Conservation (phyloP, 257 asterid species). For the Fraxinus anomala region DNA sequence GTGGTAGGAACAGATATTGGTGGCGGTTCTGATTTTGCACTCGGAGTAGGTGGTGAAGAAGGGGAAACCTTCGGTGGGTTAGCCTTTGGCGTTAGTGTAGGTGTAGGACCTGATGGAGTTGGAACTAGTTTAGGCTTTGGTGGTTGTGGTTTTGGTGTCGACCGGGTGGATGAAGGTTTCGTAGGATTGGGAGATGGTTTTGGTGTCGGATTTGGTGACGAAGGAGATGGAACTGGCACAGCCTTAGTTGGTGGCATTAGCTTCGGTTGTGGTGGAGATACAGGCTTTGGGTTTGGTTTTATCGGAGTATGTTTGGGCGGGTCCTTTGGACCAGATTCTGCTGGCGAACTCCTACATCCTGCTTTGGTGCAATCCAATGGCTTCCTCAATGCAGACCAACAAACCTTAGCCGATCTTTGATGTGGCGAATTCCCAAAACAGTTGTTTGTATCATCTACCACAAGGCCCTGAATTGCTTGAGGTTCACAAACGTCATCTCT, state of each 20-base stretch:
- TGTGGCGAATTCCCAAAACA: conserved; percentile 41
- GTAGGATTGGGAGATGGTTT: not conserved
- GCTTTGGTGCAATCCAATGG: conserved; percentile 50
- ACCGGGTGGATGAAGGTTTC: not conserved
- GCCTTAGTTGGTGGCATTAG: not conserved
- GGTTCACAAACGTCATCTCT: conserved; percentile 31
- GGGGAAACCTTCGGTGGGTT: not conserved
- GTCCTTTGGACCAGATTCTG: conserved; percentile 28
- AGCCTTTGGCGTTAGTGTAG: not conserved
- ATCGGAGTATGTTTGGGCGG: conserved; percentile 19
- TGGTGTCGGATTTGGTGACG: conserved; percentile 15
- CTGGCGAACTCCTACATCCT: conserved; percentile 40
- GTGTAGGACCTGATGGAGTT: not conserved
- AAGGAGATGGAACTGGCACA: not conserved
- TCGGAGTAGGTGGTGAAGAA: conserved; percentile 8
- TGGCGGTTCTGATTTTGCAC: conserved; percentile 23
- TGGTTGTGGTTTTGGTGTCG: conserved; percentile 7
- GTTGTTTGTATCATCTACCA: conserved; percentile 45
- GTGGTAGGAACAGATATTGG: not conserved
- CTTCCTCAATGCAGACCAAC: conserved; percentile 39
- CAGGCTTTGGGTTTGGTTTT: conserved; percentile 10
- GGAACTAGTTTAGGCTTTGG: conserved; percentile 10
- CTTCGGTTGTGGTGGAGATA: conserved; percentile 2
- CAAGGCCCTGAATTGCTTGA: conserved; percentile 26
- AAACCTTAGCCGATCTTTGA: conserved; percentile 54